Conservation (phyloP, 257 asterid genomes). For the Solanum chmielewskii region DNA sequence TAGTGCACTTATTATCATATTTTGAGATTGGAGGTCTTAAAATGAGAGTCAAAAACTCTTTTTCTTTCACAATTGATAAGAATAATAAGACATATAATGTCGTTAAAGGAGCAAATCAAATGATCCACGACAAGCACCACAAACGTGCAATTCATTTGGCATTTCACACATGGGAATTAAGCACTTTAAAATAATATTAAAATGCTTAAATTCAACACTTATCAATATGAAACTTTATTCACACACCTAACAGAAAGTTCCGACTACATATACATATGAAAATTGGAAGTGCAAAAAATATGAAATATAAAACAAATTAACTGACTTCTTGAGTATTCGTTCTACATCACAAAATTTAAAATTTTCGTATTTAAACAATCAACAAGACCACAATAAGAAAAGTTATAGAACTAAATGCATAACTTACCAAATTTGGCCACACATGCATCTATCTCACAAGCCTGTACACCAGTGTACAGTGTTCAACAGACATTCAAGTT, state of each 20-base stretch:
- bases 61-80: too few species aligned
- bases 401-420: background rate
- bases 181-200: too few species aligned
- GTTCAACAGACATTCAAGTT: background rate
- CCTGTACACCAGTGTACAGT: background rate
- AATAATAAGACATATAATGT: too few species aligned
- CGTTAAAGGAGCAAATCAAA: too few species aligned
- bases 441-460: background rate
- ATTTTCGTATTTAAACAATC: background rate
- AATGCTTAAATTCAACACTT: too few species aligned
- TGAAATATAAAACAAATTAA: background rate
- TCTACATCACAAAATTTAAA: conserved; percentile 36
- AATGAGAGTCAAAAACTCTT: background rate
- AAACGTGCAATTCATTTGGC: too few species aligned
- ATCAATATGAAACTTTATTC: too few species aligned
- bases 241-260: too few species aligned
- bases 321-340: conserved; percentile 58
- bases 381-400: background rate
- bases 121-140: too few species aligned
- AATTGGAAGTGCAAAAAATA: background rate
- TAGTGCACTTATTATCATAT: background rate
- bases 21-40: background rate
- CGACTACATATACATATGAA: too few species aligned
- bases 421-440: background rate
- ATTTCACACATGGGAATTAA: too few species aligned